Evolutionary conservation across 139 green algal species (phyloP), one percentile per base, ranked within the genome.

Genomic region (Desmodesmus armatus): DNA sequence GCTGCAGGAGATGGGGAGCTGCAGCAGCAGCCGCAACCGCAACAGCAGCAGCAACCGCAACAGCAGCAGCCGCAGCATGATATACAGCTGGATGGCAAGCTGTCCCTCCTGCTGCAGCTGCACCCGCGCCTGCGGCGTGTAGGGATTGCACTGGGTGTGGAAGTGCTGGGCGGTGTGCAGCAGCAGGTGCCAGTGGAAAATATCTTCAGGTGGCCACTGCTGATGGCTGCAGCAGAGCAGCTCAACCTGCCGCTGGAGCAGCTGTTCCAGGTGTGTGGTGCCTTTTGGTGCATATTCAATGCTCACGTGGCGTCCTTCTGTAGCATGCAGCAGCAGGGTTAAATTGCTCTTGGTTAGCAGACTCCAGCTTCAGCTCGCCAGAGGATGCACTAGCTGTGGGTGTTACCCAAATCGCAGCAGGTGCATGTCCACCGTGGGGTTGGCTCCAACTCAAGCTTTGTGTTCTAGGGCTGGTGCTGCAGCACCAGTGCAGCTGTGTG

Each of bases 161-260:
- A 82, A 40, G 76, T 82, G 35, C 76, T 82, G 37, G 27, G 72
- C 41, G 76, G 76, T 4, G 31, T 17, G 76, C 76, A 72, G 76
- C 76, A 73, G 7, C 53, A 5, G 11, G 37, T 82, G 25, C 25
- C 40, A n/a, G 49, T 37, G 9, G 29, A 31, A 39, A 82, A 3
- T 0, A 82, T 82, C 39, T 58, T 33, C 69, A 33, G 27, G 39
- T 77, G 69, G 31, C 76, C 76, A 23, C 55, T 82, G 76, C 55
- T 82, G 76, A 55, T 82, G 53, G 53, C 76, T 37, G 37, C 72
- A 19, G 76, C 76, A 9, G 76, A 82, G n/a, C 29, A 47, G 25
- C 25, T 65, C n/a, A 55, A 37, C 25, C 29, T 82, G 3, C 55
- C 58, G 55, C 62, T 44, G 25, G 76, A 82, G 27, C 51, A 82